phyloP scores from a whole-genome alignment of 2,329 filamentous ascomycete genomes.

The Clonostachys solani region DNA sequence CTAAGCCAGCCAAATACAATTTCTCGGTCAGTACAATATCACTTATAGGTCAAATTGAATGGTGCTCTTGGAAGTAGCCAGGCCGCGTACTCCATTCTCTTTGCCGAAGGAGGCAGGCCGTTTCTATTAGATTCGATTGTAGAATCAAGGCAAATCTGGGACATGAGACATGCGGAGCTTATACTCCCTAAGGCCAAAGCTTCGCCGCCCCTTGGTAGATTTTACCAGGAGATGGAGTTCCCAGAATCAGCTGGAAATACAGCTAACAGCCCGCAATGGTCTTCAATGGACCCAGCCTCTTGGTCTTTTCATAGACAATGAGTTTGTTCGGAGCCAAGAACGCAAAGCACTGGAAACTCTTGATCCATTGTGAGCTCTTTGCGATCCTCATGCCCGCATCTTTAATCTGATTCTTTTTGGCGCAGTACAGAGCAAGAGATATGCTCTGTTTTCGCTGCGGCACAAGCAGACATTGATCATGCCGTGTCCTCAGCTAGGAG shows the following conservation, averaged over 20 bases:
- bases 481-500: slow-evolving; percentile 66
- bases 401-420: not conserved
- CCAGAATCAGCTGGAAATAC: not conserved
- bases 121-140: no score
- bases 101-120: no score
- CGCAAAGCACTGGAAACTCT: slow-evolving; percentile 62
- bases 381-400: not conserved
- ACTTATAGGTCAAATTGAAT: no score
- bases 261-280: slow-evolving; percentile 61
- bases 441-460: slow-evolving; percentile 65
- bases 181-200: no score
- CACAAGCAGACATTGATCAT: slow-evolving; percentile 60
- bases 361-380: slow-evolving; percentile 58
- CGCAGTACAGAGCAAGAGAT: slow-evolving; percentile 59
- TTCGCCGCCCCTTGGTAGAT: no score
- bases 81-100: no score
- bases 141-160: no score
- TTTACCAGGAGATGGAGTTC: no score
- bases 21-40: no score
- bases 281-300: slow-evolving; percentile 66
- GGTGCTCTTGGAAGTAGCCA: no score
- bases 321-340: slow-evolving; percentile 65
- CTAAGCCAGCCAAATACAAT: no score
- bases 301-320: slow-evolving; percentile 82
- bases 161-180: no score